Evolutionary conservation across 176 grass and related monocot genomes (phyloP).

Genomic region (Carex littledalei): DNA sequence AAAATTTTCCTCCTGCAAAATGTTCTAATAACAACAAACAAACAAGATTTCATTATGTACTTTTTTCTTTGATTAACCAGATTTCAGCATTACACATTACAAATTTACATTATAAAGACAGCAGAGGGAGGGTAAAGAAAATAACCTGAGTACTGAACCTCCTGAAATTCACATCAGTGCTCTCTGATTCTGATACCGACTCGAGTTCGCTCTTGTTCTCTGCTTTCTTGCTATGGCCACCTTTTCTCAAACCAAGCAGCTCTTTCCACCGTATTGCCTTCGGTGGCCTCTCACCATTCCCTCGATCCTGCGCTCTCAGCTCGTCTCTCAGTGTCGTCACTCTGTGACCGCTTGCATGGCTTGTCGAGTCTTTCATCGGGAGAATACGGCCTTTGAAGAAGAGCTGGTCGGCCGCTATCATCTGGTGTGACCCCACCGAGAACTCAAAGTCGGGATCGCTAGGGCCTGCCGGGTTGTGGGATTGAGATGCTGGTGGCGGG

Average conservation of each 20-base stretch:
- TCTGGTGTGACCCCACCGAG: constrained; percentile 77
- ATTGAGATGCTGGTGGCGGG: constrained; percentile 30
- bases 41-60: neutral
- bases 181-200: constrained; percentile 32
- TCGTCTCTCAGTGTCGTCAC: constrained; percentile 63
- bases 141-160: constrained; percentile 21
- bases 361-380: constrained; percentile 9
- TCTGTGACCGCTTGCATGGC: constrained; percentile 10
- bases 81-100: neutral
- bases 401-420: constrained; percentile 94
- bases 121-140: neutral
- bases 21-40: neutral
- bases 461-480: constrained; percentile 3
- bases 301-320: constrained; percentile 39
- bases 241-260: constrained; percentile 82
- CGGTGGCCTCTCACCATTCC: constrained; percentile 9
- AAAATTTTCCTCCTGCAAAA: neutral
- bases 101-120: neutral
- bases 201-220: constrained; percentile 28
- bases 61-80: neutral
- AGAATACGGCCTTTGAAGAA: constrained; percentile 88
- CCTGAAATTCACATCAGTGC: constrained; percentile 22
- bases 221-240: constrained; percentile 32
- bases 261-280: constrained; percentile 77
- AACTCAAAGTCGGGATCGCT: constrained; percentile 92